Evolutionary conservation across 352 stramenopile genomes (phyloP).

Genomic region (Phytopythium delawarense): DNA sequence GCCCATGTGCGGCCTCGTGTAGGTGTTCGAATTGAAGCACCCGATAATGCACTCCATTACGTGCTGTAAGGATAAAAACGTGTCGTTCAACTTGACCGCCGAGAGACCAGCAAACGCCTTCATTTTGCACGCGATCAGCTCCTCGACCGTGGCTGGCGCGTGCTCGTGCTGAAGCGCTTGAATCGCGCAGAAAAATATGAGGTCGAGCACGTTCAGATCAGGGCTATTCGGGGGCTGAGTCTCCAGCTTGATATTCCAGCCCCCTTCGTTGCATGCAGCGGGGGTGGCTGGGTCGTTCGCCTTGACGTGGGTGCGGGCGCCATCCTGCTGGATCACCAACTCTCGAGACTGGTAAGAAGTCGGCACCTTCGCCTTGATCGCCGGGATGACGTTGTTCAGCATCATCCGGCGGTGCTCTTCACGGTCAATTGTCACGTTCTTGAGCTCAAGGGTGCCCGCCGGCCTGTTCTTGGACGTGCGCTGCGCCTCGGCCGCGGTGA

Average conservation of each 20-base stretch:
- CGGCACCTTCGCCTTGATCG: slow-evolving; percentile 11
- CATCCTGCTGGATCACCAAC: slow-evolving; percentile 15
- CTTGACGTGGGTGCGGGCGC: slow-evolving; percentile 10
- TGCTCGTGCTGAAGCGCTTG: slow-evolving; percentile 7
- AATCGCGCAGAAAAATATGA: slow-evolving; percentile 11
- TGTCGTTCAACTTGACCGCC: not conserved
- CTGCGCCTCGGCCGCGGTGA: slow-evolving; percentile 11
- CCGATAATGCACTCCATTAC: slow-evolving; percentile 1
- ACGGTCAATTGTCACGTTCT: slow-evolving; percentile 13
- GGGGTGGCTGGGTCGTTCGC: not conserved
- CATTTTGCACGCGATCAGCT: not conserved
- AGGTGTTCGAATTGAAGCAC: not conserved
- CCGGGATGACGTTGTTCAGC: slow-evolving; percentile 13
- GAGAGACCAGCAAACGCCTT: not conserved
- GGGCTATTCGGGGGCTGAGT: slow-evolving; percentile 5
- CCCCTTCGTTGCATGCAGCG: not conserved
- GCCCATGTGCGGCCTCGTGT: not conserved
- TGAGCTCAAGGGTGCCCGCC: slow-evolving; percentile 16
- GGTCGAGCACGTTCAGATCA: slow-evolving; percentile 7
- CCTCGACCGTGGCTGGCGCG: not conserved
- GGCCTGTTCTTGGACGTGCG: slow-evolving; percentile 14
- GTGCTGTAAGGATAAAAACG: slow-evolving; percentile 1
- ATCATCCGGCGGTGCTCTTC: slow-evolving; percentile 13
- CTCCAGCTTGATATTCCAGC: not conserved
- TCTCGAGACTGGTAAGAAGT: not conserved